A percentile compares a stretch with the other conserved stretches of the same genome.
Conservation (phyloP, 352 stramenopile species). For the Pythium biforme region DNA sequence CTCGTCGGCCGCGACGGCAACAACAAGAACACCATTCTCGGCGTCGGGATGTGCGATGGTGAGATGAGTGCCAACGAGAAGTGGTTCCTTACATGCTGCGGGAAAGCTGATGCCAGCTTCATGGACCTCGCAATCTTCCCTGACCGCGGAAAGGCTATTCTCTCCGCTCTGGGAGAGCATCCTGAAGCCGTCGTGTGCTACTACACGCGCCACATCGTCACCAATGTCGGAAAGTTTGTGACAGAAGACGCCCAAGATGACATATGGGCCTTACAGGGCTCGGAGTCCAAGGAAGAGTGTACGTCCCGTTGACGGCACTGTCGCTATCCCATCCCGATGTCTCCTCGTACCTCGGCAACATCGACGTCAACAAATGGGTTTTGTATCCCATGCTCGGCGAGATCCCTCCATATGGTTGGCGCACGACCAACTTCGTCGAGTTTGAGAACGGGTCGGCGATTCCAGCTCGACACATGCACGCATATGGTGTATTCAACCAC, state of each 20-base stretch:
- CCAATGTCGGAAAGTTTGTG: no score
- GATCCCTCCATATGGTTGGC: no score
- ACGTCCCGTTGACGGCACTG: no score
- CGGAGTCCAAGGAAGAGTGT: not conserved
- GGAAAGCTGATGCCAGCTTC: not conserved
- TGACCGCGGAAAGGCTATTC: not conserved
- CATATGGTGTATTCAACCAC: no score
- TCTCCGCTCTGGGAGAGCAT: not conserved
- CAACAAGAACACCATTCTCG: constrained; percentile 34
- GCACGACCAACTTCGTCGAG: no score
- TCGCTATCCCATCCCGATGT: not conserved
- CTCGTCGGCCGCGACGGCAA: constrained; percentile 45
- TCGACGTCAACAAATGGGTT: not conserved
- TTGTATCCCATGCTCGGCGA: not conserved
- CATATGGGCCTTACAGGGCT: not conserved
- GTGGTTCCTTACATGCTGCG: not conserved
- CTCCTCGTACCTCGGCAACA: not conserved
- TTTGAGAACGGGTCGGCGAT: no score
- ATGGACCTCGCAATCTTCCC: not conserved
- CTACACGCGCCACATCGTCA: not conserved
- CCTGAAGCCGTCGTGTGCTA: not conserved
- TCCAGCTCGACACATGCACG: no score
- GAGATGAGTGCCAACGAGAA: not conserved
- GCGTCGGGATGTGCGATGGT: constrained; percentile 34
- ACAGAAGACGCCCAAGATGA: constrained; percentile 4